These are phyloP conservation scores for Orbilia brochopaga DNA, from an alignment of 2,329 filamentous ascomycete genomes.

Conservation along the genomic window DNA sequence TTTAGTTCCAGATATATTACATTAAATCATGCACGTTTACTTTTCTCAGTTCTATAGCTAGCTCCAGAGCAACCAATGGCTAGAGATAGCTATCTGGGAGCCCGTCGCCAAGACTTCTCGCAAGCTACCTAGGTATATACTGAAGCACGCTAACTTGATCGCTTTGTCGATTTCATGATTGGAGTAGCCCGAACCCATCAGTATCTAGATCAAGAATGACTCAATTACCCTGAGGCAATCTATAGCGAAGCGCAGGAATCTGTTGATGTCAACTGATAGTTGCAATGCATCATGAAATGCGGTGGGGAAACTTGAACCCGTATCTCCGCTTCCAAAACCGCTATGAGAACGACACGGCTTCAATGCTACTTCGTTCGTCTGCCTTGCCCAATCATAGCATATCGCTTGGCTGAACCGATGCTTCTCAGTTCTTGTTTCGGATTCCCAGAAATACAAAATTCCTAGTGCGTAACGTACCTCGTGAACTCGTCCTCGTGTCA, in stretches of 20 bases:
- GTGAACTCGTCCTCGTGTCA: too few species aligned
- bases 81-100: too few species aligned
- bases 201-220: background rate
- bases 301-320: background rate
- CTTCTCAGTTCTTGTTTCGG: background rate
- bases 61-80: too few species aligned
- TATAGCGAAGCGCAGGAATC: background rate
- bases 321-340: background rate
- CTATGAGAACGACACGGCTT: background rate
- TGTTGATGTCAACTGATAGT: background rate
- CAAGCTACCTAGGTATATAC: too few species aligned
- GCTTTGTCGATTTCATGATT: background rate
- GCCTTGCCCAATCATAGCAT: background rate
- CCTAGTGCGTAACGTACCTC: too few species aligned
- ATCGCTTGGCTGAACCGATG: background rate
- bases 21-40: too few species aligned
- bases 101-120: too few species aligned
- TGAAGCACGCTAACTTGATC: too few species aligned
- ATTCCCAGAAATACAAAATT: too few species aligned
- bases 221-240: background rate
- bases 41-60: too few species aligned
- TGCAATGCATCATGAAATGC: background rate
- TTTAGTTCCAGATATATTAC: too few species aligned
- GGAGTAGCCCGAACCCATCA: slow-evolving; percentile 3
- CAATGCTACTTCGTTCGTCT: background rate